Conservation (phyloP, 2,329 filamentous ascomycete genomes). For the Fusarium camptoceras region DNA sequence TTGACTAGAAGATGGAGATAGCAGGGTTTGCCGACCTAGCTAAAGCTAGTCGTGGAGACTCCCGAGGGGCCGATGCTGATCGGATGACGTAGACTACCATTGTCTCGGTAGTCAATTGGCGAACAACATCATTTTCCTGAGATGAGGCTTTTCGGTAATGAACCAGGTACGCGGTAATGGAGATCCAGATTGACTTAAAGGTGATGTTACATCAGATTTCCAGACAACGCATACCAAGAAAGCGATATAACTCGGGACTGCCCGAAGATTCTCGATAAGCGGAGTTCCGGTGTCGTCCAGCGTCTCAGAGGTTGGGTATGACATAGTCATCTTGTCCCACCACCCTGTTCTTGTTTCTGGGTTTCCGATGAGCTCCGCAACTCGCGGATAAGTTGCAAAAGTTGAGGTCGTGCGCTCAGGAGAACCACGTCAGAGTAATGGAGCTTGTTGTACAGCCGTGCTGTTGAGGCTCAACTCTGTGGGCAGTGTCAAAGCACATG, state of each 20-base stretch:
- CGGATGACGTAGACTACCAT: slow-evolving; percentile 24
- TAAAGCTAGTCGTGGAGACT: slow-evolving; percentile 9
- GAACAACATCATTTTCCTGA: background rate
- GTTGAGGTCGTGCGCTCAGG: slow-evolving; percentile 37
- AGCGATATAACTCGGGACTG: slow-evolving; percentile 36
- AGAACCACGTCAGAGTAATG: slow-evolving; percentile 44
- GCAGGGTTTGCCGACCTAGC: background rate
- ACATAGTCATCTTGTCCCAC: slow-evolving; percentile 10
- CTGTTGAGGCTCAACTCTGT: slow-evolving; percentile 10
- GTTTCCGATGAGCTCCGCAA: slow-evolving; percentile 43
- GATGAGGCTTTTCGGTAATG: background rate
- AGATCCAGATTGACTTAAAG: background rate
- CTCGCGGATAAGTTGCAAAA: slow-evolving; percentile 40
- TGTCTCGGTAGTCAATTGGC: background rate
- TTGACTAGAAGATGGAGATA: slow-evolving; percentile 17
- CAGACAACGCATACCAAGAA: slow-evolving; percentile 15
- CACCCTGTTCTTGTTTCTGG: slow-evolving; percentile 44
- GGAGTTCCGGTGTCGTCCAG: slow-evolving; percentile 28
- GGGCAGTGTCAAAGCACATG: slow-evolving; percentile 41
- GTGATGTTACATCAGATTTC: background rate
- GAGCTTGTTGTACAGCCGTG: slow-evolving; percentile 41
- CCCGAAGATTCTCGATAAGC: slow-evolving; percentile 35
- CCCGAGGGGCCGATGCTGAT: background rate
- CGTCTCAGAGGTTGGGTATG: slow-evolving; percentile 30
- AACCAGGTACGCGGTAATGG: background rate